Evolutionary conservation across 2,329 filamentous ascomycete species (phyloP).

Genomic region (Botrytis paeoniae): DNA sequence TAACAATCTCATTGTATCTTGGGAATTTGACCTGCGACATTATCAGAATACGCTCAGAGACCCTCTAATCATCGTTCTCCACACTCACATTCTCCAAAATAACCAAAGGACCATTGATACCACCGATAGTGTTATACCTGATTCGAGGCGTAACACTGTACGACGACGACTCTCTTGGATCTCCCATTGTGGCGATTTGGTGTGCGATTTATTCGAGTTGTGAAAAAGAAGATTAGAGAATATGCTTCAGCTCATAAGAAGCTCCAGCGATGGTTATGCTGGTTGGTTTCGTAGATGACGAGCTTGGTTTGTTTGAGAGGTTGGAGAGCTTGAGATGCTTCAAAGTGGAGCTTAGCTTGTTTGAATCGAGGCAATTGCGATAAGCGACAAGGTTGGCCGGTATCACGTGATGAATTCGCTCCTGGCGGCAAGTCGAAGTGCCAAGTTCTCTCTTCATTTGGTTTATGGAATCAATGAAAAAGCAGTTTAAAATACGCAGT

Average conservation of each 20-base stretch:
- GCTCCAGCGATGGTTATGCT: conserved; percentile 19
- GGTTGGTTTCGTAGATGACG: conserved; percentile 10
- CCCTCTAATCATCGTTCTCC: background rate
- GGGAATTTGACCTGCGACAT: conserved; percentile 87
- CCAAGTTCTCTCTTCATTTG: background rate
- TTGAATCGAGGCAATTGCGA: conserved; percentile 22
- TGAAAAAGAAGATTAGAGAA: background rate
- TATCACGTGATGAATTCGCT: background rate
- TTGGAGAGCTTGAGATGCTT: conserved; percentile 22
- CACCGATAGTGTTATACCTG: conserved; percentile 97
- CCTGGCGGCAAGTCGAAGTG: background rate
- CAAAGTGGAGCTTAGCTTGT: conserved; percentile 21
- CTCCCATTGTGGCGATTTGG: conserved; percentile 35
- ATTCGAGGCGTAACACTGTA: conserved; percentile 63
- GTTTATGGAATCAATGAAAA: background rate
- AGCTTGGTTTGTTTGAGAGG: conserved; percentile 20
- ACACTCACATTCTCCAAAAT: conserved; percentile 87
- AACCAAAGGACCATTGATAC: conserved; percentile 96
- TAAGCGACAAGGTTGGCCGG: conserved; percentile 20
- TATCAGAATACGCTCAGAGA: conserved; percentile 25
- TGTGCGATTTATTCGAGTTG: background rate
- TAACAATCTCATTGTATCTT: conserved; percentile 96
- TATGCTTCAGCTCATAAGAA: conserved; percentile 19
- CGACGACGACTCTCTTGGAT: conserved; percentile 40
- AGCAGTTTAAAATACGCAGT: background rate